A percentile compares a stretch with the other conserved stretches of the same genome.
Evolutionary conservation across 805 yeast genomes (phyloP).

Genomic region (Myxozyma udenii): DNA sequence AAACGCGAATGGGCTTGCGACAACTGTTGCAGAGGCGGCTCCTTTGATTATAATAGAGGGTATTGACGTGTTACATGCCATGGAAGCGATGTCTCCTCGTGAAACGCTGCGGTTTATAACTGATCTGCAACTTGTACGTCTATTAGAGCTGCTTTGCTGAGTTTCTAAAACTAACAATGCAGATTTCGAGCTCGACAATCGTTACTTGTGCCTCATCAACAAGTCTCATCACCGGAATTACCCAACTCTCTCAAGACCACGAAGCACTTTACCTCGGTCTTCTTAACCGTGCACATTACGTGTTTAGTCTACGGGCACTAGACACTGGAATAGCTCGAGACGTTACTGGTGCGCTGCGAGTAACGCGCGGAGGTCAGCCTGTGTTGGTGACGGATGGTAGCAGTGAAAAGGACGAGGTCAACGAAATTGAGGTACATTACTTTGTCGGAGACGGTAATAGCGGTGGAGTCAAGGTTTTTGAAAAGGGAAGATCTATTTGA

Average conservation of each 20-base stretch:
- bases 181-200: neutral
- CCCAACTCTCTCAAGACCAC: slow-evolving; percentile 8
- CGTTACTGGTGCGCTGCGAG: slow-evolving; percentile 24
- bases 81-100: slow-evolving; percentile 1
- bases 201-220: neutral
- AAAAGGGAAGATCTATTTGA: no score
- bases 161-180: neutral
- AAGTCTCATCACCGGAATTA: neutral
- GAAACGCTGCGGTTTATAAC: slow-evolving; percentile 7
- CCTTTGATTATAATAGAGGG: slow-evolving; percentile 20
- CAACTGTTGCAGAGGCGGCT: no score
- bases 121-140: slow-evolving; percentile 14
- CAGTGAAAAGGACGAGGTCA: neutral
- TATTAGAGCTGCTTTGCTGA: neutral
- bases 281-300: slow-evolving; percentile 12
- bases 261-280: slow-evolving; percentile 1
- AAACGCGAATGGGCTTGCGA: no score
- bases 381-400: neutral
- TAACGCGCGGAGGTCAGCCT: slow-evolving; percentile 22
- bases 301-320: slow-evolving; percentile 25
- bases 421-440: slow-evolving; percentile 18
- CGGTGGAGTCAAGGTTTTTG: slow-evolving; percentile 16
- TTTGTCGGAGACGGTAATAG: slow-evolving; percentile 25
- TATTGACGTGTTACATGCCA: slow-evolving; percentile 13
- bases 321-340: slow-evolving; percentile 26